phyloP scores from a whole-genome alignment of 257 asterid genomes.

The Capsicum rhomboideum region DNA sequence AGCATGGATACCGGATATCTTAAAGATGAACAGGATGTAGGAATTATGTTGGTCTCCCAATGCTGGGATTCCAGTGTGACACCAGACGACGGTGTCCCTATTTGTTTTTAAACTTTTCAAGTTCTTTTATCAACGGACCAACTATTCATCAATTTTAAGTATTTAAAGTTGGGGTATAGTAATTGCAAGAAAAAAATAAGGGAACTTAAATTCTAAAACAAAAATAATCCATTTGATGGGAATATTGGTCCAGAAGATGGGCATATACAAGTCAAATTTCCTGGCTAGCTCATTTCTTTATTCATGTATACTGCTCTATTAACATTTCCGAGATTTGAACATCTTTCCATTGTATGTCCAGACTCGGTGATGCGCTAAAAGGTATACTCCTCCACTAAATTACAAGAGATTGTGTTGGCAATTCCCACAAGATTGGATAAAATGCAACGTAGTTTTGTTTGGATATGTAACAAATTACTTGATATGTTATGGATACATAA shows the following conservation, averaged over 20 bases:
- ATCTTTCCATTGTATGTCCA: background rate
- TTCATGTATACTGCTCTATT: background rate
- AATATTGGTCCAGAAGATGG: background rate
- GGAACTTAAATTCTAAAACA: background rate
- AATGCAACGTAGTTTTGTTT: background rate
- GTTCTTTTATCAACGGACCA: background rate
- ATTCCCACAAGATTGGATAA: background rate
- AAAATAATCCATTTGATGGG: background rate
- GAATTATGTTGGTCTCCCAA: background rate
- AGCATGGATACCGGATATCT: background rate
- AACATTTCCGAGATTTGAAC: background rate
- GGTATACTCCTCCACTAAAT: background rate
- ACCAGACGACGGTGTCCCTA: background rate
- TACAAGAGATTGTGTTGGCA: background rate
- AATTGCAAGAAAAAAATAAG: background rate
- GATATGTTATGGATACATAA: background rate
- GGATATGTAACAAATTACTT: background rate
- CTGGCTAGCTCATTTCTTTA: background rate
- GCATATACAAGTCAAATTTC: background rate
- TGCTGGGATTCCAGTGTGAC: background rate
- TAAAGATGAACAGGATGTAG: background rate
- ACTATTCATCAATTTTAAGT: background rate
- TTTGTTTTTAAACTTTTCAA: background rate
- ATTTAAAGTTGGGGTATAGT: background rate
- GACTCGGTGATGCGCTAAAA: background rate